Conservation (phyloP, 257 asterid species). For the Fraxinus anomala region DNA sequence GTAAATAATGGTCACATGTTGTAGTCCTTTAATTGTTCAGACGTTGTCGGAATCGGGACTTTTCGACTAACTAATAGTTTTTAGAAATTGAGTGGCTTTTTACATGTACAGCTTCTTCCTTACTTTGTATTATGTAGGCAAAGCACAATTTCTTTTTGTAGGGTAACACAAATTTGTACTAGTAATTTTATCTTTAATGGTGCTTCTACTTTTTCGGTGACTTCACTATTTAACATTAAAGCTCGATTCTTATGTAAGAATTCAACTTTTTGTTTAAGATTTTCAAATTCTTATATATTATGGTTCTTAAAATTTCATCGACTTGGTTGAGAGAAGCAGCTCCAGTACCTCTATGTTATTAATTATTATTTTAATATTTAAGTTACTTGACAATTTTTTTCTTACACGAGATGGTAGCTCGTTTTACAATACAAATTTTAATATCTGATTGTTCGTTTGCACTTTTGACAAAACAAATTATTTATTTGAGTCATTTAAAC, state of each 20-base stretch:
- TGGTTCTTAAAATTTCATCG: background rate
- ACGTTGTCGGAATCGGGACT: background rate
- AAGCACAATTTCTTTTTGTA: background rate
- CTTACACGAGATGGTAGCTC: background rate
- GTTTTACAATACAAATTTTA: background rate
- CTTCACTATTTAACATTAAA: background rate
- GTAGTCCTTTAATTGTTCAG: background rate
- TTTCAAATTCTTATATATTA: background rate
- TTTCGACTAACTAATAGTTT: background rate
- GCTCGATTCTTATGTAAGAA: background rate
- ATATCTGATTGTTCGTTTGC: too few relatives aligned
- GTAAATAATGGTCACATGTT: background rate
- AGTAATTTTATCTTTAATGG: background rate
- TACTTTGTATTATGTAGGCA: background rate
- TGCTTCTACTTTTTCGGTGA: background rate
- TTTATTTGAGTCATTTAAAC: too few relatives aligned
- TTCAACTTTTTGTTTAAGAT: background rate
- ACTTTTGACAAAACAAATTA: too few relatives aligned
- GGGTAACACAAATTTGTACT: background rate
- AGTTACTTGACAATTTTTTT: too few relatives aligned
- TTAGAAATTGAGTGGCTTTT: background rate
- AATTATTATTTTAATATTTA: too few relatives aligned
- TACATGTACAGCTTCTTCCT: too few relatives aligned
- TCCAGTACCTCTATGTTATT: background rate
- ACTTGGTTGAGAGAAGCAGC: background rate